Evolutionary conservation across 176 grass and related monocot genomes (phyloP), one percentile per base, ranked within the genome.

Genomic region (Oryza glumipatula): DNA sequence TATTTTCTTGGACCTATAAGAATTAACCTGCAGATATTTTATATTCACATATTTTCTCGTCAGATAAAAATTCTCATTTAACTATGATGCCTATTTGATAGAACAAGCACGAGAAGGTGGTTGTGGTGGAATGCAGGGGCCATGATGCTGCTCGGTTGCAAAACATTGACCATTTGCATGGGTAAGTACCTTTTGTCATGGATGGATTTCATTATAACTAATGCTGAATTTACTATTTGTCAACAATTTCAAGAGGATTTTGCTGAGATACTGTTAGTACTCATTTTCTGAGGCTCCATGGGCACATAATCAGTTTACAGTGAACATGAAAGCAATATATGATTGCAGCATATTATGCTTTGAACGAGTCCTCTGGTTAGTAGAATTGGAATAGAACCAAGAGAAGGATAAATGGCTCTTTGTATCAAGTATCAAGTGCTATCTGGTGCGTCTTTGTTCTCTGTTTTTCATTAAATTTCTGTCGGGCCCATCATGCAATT

Each of bases 121-220:
- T 94, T 64, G 91, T 94, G 46, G 96, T 98, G 65, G 96, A 98
- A 87, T 94, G 96, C 83, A 95, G 94, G 76, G 96, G 96, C 49
- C 96, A 98, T 87, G 96, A 98, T 89, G 93, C 93, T 92, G 96
- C 96, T 90, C 85, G 91, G 24, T 87, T 95, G 69, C 91, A 94
- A 78, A 92, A 94, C 64, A 78, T 98, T 66, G 93, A 95, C 68
- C 89, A 94, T 85, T 92, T 92, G 44, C 93, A 98, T 81, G 96
- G 93, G 95, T 86, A 90, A 82, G 10, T 82, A 61, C 45, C 67
- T 83, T 0, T 3, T 86, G 47, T 43, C 23, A 39, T n/a, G 15
- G 58, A 72, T 82, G 67, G 45, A 74, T 73, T 85, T 86, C 0
- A 15, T 73, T 70, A 11, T 13, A 85, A 68, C 68, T 14, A 17